Evolutionary conservation across 169 alveolate species (phyloP), one percentile per base, ranked within the genome.

Genomic region (Plasmodium fragile): DNA sequence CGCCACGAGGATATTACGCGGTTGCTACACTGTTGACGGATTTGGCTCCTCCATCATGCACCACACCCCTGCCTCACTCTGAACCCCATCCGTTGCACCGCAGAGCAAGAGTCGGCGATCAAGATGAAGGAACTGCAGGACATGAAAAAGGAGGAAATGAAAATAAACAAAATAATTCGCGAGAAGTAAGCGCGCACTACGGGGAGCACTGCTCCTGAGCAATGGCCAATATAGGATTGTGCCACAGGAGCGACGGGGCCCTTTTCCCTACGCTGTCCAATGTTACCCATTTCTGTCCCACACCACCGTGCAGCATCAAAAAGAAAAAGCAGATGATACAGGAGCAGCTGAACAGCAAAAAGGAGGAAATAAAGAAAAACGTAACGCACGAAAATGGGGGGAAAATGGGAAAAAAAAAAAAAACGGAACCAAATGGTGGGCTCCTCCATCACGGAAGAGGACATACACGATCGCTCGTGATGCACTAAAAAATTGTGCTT

Each of bases 281-380:
- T n/a, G 30, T 39, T 8, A 16, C 65, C n/a, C 49, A 22, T 43
- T 69, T 69, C 49, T 11, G 36, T 65, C 75, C 32, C 6, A 5
- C 16, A 28, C 41, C 75, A 22, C 36, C n/a, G 30, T 39, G 39
- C 32, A 82, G 92, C 13, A 84, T 84, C 79, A 84, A 73, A 36
- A 84, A 84, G 65, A 85, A 85, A 36, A 85, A 85, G 43, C 72
- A 85, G 30, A 45, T 73, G 69, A 73, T 85, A 85, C 93, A 85
- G 69, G 84, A 85, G 30, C 85, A 85, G 22, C 43, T 85, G 28
- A 85, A 43, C 93, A 43, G 28, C 22, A 85, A 75, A 18, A 85
- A 85, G 85, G 93, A 85, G 77, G 93, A 75, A 52, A 85, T 85
- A 49, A 85, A 85, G 80, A 85, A 85, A 75, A 85, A 75, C 34